A percentile compares a stretch with the other conserved stretches of the same genome.
These are phyloP conservation scores for Gorgonomyces haynaldii DNA, from an alignment of 192 early-diverging fungal species.

Conservation along the genomic window DNA sequence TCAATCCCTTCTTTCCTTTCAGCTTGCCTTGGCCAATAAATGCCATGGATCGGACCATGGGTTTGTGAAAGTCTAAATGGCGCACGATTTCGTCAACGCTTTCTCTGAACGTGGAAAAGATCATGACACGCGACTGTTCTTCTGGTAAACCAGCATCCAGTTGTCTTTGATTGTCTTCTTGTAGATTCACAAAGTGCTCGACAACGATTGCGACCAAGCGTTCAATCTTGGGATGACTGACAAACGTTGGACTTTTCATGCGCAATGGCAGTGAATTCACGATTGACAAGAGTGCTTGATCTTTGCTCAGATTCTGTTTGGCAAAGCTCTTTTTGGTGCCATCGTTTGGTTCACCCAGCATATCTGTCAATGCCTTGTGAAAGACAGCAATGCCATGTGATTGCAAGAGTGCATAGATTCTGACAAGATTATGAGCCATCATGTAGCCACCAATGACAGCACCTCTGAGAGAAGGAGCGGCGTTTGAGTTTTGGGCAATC, in stretches of 20 bases:
- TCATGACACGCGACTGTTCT: slow-evolving; percentile 54
- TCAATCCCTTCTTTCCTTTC: slow-evolving; percentile 54
- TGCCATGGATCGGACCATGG: slow-evolving; percentile 51
- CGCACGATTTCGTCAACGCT: slow-evolving; percentile 74
- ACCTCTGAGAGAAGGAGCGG: too few species aligned
- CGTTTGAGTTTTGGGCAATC: too few species aligned
- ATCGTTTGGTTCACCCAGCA: slow-evolving; percentile 6
- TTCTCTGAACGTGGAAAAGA: slow-evolving; percentile 76
- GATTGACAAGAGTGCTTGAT: slow-evolving; percentile 23
- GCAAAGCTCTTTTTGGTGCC: slow-evolving; percentile 9
- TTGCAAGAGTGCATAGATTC: slow-evolving; percentile 31
- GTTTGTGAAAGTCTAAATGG: slow-evolving; percentile 43
- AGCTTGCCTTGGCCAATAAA: slow-evolving; percentile 73
- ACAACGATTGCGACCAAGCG: slow-evolving; percentile 47
- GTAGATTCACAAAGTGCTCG: slow-evolving; percentile 51
- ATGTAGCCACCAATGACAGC: too few species aligned
- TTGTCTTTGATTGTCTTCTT: slow-evolving; percentile 11
- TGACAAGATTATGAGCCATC: too few species aligned
- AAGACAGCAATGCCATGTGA: slow-evolving; percentile 38
- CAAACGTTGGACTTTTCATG: slow-evolving; percentile 25
- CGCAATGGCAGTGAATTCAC: slow-evolving; percentile 23
- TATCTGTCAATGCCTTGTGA: slow-evolving; percentile 22
- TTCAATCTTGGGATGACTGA: slow-evolving; percentile 77
- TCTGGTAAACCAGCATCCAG: background rate
- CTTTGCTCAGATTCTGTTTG: slow-evolving; percentile 19